phyloP scores from a whole-genome alignment of 805 yeast species.

The Barnettozyma botsteinii region DNA sequence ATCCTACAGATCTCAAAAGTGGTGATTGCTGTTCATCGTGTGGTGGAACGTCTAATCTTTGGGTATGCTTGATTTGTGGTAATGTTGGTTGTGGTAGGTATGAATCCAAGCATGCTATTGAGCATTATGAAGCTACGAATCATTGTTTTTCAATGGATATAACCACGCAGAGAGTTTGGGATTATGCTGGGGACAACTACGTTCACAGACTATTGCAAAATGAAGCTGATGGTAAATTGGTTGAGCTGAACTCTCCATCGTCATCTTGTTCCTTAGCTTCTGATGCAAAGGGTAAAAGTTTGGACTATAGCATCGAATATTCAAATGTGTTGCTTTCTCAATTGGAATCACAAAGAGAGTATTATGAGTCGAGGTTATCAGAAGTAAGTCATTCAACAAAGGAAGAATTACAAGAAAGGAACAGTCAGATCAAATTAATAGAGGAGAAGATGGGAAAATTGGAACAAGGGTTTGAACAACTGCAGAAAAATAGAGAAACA shows the following conservation, averaged over 20 bases:
- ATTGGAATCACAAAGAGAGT: slow-evolving; percentile 79
- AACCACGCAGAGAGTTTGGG: slow-evolving; percentile 85
- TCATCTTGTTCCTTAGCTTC: slow-evolving; percentile 7
- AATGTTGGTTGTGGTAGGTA: slow-evolving; percentile 90
- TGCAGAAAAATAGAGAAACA: too few species aligned
- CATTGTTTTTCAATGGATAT: slow-evolving; percentile 93
- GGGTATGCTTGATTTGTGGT: slow-evolving; percentile 91
- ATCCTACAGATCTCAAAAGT: slow-evolving; percentile 18
- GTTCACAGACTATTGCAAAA: slow-evolving; percentile 83
- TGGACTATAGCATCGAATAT: slow-evolving; percentile 72
- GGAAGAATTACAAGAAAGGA: slow-evolving; percentile 15
- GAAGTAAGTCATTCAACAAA: slow-evolving; percentile 25
- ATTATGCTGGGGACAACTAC: slow-evolving; percentile 84
- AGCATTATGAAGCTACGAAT: slow-evolving; percentile 69
- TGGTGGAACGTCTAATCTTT: slow-evolving; percentile 52
- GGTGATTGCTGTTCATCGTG: slow-evolving; percentile 47
- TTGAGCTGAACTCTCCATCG: slow-evolving; percentile 44
- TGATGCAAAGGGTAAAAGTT: slow-evolving; percentile 33
- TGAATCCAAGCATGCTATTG: slow-evolving; percentile 77
- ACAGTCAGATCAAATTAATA: neutral
- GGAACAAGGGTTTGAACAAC: neutral
- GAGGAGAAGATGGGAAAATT: slow-evolving; percentile 1
- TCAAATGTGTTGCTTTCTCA: slow-evolving; percentile 74
- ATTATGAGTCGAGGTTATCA: slow-evolving; percentile 54
- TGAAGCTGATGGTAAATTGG: slow-evolving; percentile 84